Evolutionary conservation across 345 rosid genomes (phyloP), one percentile per base, ranked within the genome.

Genomic region (Arabidopsis suecica): DNA sequence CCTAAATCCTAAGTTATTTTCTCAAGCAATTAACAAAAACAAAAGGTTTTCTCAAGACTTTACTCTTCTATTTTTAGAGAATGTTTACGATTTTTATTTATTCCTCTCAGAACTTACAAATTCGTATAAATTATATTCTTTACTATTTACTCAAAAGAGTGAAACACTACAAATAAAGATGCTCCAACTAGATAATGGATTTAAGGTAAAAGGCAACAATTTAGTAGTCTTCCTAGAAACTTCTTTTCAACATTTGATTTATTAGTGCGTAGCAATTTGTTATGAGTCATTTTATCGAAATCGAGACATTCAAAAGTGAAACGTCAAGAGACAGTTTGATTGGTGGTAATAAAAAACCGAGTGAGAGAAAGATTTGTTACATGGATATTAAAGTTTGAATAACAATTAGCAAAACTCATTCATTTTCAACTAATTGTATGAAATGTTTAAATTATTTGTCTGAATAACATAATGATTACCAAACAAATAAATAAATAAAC

Each of bases 161-260:
- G 73, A 58, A 75, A 68, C 74, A 60, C 68, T 41, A 34, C 68
- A 41, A 40, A 55, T 75, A 59, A 75, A 40, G 30, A 40, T 12
- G 37, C 28, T 75, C 55, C 37, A 51, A 50, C 55, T 50, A 32
- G 48, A 59, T 75, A n/a, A 14, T 9, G 40, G 50, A 68, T 40
- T 50, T 60, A 68, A 49, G 79, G 79, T 49, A 60, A 61, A 68
- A 68, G 68, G 54, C 45, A 68, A 61, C 38, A 40, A 23, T 14
- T 9, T 68, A 59, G 49, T 49, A 50, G 68, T 67, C 25, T 58
- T 75, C 71, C 57, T 9, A 22, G 13, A 67, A 67, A 75, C 30
- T 50, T 59, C 54, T 18, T 67, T 11, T 3, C n/a, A 49, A 18
- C 18, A 60, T 49, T 53, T 28, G 6, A 28, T 49, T 37, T 10